phyloP scores from a whole-genome alignment of 2,329 filamentous ascomycete genomes.

The Penicillium sp. region DNA sequence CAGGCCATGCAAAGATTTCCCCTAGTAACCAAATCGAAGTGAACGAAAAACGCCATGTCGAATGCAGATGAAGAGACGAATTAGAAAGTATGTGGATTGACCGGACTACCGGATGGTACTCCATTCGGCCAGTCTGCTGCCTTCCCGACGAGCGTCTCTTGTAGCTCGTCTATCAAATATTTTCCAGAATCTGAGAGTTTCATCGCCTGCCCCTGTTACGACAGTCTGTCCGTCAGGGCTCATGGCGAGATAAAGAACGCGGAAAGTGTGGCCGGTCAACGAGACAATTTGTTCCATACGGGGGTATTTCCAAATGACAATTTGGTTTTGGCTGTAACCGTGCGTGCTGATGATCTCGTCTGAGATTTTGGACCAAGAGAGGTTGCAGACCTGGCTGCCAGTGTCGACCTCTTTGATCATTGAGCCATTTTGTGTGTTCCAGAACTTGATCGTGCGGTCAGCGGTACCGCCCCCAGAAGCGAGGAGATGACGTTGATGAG shows the following conservation, averaged over 20 bases:
- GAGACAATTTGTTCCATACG: constrained; percentile 96
- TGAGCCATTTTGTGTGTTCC: constrained; percentile 84
- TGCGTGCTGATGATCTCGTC: constrained; percentile 98
- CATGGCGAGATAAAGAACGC: constrained; percentile 95
- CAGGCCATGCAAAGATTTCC: constrained; percentile 25
- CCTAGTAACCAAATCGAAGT: constrained; percentile 14
- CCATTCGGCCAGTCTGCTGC: constrained; percentile 69
- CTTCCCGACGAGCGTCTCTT: constrained; percentile 64
- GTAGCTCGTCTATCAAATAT: constrained; percentile 83
- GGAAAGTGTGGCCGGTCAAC: constrained; percentile 92
- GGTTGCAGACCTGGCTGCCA: constrained; percentile 96
- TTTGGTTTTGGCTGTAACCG: constrained; percentile 96
- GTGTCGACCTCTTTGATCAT: constrained; percentile 88
- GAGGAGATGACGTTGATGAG: constrained; percentile 89
- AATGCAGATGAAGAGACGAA: constrained; percentile 30
- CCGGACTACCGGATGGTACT: constrained; percentile 65
- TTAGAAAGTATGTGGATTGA: constrained; percentile 5
- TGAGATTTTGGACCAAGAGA: constrained; percentile 95
- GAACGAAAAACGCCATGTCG: constrained; percentile 32
- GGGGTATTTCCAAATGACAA: constrained; percentile 99
- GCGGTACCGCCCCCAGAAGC: constrained; percentile 94
- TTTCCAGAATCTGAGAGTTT: constrained; percentile 95
- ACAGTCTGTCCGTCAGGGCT: constrained; percentile 92
- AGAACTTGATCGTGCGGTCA: constrained; percentile 95
- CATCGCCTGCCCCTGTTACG: constrained; percentile 93